Evolutionary conservation across 2,329 filamentous ascomycete species (phyloP).

Genomic region (Alternaria tenuissima): DNA sequence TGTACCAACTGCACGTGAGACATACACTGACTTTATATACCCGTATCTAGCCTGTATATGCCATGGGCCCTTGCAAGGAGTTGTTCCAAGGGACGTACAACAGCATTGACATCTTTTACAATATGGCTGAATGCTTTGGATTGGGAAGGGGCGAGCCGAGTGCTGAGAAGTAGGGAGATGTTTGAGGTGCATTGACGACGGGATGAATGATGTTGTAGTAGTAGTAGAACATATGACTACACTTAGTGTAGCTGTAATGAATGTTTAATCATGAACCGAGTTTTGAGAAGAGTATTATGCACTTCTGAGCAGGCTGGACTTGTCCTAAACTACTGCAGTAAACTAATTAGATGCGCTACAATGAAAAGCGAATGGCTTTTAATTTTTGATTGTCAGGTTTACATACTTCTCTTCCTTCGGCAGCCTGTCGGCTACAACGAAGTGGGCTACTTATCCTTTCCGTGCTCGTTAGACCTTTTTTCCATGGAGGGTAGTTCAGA

Average conservation of each 20-base stretch:
- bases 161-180: neutral
- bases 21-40: too few relatives aligned
- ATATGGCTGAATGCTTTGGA: conserved; percentile 74
- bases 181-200: neutral
- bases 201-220: neutral
- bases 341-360: too few relatives aligned
- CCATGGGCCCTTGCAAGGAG: conserved; percentile 80
- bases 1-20: too few relatives aligned
- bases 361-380: too few relatives aligned
- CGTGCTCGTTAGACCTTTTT: neutral
- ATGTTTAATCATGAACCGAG: conserved; percentile 7
- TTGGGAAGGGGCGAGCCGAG: conserved; percentile 20
- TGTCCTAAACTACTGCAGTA: too few relatives aligned
- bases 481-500: neutral
- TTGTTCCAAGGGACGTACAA: conserved; percentile 74
- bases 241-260: conserved; percentile 8
- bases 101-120: conserved; percentile 78
- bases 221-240: neutral
- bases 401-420: neutral
- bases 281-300: too few relatives aligned
- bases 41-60: conserved; percentile 64
- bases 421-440: neutral
- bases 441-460: neutral
- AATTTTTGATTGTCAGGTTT: too few relatives aligned
- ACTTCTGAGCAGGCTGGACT: too few relatives aligned